A percentile compares a stretch with the other conserved stretches of the same genome.
phyloP scores from a whole-genome alignment of 345 rosid genomes.

The Acer saccharum region DNA sequence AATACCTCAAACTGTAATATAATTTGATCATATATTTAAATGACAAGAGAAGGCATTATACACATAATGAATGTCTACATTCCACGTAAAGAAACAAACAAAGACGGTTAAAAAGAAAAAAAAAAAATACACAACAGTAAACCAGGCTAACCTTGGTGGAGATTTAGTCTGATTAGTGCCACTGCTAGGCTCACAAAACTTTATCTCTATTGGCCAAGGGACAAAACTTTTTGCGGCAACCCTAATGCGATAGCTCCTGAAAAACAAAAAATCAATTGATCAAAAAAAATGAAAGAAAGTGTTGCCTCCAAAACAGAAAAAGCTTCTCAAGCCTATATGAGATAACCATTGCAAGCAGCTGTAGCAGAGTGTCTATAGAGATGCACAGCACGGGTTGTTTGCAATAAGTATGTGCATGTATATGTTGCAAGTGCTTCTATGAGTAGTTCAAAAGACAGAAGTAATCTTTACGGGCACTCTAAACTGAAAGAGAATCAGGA shows the following conservation, averaged over 20 bases:
- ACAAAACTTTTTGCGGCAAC: constrained; percentile 61
- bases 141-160: constrained; percentile 68
- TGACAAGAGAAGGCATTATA: not conserved
- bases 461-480: not conserved
- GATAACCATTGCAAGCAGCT: not conserved
- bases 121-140: constrained; percentile 6
- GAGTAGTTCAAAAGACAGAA: not conserved
- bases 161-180: constrained; percentile 76
- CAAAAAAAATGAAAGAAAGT: constrained; percentile 6
- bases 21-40: constrained; percentile 4
- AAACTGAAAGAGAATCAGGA: not conserved
- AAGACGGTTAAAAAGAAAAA: constrained; percentile 2
- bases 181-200: constrained; percentile 81
- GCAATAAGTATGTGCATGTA: not conserved
- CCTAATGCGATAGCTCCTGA: constrained; percentile 90
- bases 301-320: not conserved
- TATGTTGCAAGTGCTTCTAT: not conserved
- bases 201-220: constrained; percentile 97
- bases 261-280: constrained; percentile 22
- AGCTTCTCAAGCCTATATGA: not conserved
- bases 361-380: not conserved
- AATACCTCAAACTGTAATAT: constrained; percentile 69
- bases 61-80: not conserved
- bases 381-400: not conserved
- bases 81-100: not conserved